These are phyloP conservation scores for Dothistroma septosporum DNA, from an alignment of 2,329 filamentous ascomycete species.

Conservation along the genomic window DNA sequence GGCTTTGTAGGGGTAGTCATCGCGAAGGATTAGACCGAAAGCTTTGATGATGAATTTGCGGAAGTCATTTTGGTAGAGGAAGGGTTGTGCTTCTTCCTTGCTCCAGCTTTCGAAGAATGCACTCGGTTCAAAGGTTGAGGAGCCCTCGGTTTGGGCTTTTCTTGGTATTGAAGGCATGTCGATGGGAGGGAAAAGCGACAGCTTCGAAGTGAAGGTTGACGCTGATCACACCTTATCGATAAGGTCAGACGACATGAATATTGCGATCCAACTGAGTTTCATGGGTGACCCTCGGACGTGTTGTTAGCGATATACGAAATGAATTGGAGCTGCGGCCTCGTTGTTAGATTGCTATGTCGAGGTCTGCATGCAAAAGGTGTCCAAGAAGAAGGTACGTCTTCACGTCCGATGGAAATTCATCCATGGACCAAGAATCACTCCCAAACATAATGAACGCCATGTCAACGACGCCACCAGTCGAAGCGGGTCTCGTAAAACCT, in stretches of 20 bases:
- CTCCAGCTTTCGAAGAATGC: conserved; percentile 44
- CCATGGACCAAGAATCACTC: too few relatives aligned
- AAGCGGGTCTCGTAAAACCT: too few relatives aligned
- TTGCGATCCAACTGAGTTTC: too few relatives aligned
- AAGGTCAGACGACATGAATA: not conserved
- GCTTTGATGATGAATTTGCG: conserved; percentile 44
- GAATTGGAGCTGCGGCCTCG: too few relatives aligned
- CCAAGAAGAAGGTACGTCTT: too few relatives aligned
- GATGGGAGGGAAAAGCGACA: not conserved
- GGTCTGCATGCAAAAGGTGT: too few relatives aligned
- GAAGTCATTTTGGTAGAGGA: conserved; percentile 43
- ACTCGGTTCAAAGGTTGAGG: conserved; percentile 45
- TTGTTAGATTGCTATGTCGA: too few relatives aligned
- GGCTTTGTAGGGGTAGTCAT: conserved; percentile 51
- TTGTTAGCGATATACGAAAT: too few relatives aligned
- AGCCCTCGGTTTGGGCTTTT: conserved; percentile 38
- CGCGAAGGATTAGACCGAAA: conserved; percentile 45
- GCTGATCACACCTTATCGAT: not conserved
- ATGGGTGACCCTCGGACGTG: too few relatives aligned
- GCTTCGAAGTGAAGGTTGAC: not conserved
- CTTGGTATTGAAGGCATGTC: conserved; percentile 32
- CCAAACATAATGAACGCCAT: too few relatives aligned
- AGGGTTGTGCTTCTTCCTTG: conserved; percentile 33
- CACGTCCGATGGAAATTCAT: too few relatives aligned
- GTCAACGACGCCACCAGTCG: too few relatives aligned